Evolutionary conservation across 306 rosid species (phyloP).

Genomic region (Calophaca sinica): DNA sequence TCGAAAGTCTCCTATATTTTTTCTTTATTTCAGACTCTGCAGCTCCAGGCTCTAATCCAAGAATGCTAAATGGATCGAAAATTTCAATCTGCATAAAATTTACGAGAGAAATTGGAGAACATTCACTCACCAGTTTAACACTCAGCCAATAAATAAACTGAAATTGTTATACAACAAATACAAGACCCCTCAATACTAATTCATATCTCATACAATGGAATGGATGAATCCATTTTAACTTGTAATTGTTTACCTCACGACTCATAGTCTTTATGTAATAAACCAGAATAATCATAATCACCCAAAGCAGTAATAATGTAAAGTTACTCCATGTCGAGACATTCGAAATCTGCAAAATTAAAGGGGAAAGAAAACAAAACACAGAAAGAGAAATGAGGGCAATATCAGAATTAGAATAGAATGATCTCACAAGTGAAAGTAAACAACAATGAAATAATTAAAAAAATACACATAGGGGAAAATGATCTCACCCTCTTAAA

Average conservation of each 20-base stretch:
- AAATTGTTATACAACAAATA: constrained; percentile 29
- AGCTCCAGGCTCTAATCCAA: constrained; percentile 86
- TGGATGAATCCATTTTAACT: constrained; percentile 23
- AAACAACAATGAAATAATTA: constrained; percentile 20
- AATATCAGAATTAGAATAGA: constrained; percentile 3
- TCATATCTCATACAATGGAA: constrained; percentile 17
- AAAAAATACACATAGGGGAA: neutral
- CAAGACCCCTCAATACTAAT: constrained; percentile 26
- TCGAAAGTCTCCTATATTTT: constrained; percentile 88
- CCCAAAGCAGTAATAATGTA: constrained; percentile 87
- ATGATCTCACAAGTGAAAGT: neutral
- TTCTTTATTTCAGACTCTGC: constrained; percentile 79
- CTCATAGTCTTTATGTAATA: constrained; percentile 88
- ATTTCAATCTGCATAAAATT: constrained; percentile 67
- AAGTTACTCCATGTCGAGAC: constrained; percentile 85
- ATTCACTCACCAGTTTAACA: constrained; percentile 32
- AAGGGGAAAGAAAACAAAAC: constrained; percentile 6
- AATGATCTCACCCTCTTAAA: constrained; percentile 73
- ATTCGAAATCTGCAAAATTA: constrained; percentile 78
- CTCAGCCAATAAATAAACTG: neutral
- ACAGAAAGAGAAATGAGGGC: constrained; percentile 16
- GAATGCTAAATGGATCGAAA: constrained; percentile 90
- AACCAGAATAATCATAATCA: constrained; percentile 78
- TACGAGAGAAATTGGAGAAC: constrained; percentile 29
- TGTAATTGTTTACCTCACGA: constrained; percentile 69